These are phyloP conservation scores for Kluyveromyces wickerhamii DNA, from an alignment of 805 yeast species.

Conservation along the genomic window DNA sequence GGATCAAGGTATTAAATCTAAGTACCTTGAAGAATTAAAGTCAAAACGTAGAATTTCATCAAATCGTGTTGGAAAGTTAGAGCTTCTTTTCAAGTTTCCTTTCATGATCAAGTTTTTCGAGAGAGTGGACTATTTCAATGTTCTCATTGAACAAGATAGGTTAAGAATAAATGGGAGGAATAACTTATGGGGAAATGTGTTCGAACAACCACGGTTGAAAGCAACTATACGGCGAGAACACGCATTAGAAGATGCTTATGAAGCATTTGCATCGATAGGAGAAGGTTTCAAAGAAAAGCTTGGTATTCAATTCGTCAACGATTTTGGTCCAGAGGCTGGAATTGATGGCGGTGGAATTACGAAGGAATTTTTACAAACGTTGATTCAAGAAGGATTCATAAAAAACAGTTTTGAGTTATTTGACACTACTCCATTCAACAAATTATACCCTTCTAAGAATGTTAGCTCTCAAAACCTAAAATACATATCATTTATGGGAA, in stretches of 20 bases:
- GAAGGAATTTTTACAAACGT: conserved; percentile 75
- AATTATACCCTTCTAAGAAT: conserved; percentile 51
- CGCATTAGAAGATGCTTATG: conserved; percentile 68
- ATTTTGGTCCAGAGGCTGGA: conserved; percentile 68
- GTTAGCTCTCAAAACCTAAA: conserved; percentile 25
- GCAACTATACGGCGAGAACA: conserved; percentile 63
- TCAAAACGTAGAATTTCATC: conserved; percentile 13
- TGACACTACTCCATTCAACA: conserved; percentile 41
- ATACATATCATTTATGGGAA: conserved; percentile 60
- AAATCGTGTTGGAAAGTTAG: conserved; percentile 31
- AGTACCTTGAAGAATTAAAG: conserved; percentile 16
- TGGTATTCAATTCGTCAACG: conserved; percentile 59
- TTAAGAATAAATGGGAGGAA: conserved; percentile 16
- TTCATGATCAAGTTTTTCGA: conserved; percentile 70
- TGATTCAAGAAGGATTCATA: conserved; percentile 60
- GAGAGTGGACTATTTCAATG: conserved; percentile 67
- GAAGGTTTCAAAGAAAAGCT: conserved; percentile 49
- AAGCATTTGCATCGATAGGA: conserved; percentile 47
- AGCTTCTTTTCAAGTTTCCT: conserved; percentile 57
- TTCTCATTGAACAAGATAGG: conserved; percentile 50
- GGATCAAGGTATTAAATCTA: conserved; percentile 15
- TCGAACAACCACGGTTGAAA: conserved; percentile 14
- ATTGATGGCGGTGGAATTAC: conserved; percentile 97
- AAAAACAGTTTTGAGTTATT: conserved; percentile 32
- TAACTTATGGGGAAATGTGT: conserved; percentile 11